These are phyloP conservation scores for Nemania bipapillata DNA, from an alignment of 2,329 filamentous ascomycete genomes.

Conservation along the genomic window DNA sequence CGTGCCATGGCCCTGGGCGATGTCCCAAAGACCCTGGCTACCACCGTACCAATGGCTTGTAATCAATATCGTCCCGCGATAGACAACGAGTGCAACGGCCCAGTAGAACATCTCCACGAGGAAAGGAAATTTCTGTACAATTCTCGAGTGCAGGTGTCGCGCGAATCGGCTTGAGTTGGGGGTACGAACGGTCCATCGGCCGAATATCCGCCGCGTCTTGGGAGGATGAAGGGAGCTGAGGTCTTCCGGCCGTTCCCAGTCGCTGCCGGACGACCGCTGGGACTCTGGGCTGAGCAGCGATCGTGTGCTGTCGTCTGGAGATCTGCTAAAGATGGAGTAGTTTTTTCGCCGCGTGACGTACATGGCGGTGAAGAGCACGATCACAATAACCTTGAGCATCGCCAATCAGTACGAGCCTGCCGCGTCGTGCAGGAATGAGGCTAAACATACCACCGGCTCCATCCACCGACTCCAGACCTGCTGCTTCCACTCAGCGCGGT, in stretches of 20 bases:
- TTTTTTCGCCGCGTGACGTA: conserved; percentile 53
- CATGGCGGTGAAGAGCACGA: conserved; percentile 54
- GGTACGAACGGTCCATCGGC: conserved; percentile 54
- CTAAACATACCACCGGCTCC: conserved; percentile 39
- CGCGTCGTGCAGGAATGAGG: background rate
- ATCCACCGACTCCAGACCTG: conserved; percentile 44
- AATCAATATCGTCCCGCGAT: conserved; percentile 66
- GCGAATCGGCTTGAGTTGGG: conserved; percentile 69
- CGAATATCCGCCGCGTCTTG: conserved; percentile 49
- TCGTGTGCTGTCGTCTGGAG: conserved; percentile 36
- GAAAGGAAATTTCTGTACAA: conserved; percentile 73
- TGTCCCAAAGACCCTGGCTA: conserved; percentile 58
- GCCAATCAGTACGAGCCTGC: conserved; percentile 7
- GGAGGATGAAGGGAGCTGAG: conserved; percentile 40
- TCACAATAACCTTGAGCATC: conserved; percentile 51
- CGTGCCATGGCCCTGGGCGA: conserved; percentile 59
- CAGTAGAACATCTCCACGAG: conserved; percentile 80
- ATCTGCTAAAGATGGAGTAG: conserved; percentile 50
- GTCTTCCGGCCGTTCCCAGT: conserved; percentile 39
- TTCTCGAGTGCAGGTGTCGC: conserved; percentile 66
- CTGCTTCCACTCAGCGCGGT: conserved; percentile 43
- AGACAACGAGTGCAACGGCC: conserved; percentile 73
- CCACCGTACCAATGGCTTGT: conserved; percentile 64
- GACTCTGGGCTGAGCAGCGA: conserved; percentile 41
- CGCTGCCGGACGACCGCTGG: conserved; percentile 40